phyloP scores from a whole-genome alignment of 495 filamentous ascomycete genomes.

The Thermothielavioides terrestris region DNA sequence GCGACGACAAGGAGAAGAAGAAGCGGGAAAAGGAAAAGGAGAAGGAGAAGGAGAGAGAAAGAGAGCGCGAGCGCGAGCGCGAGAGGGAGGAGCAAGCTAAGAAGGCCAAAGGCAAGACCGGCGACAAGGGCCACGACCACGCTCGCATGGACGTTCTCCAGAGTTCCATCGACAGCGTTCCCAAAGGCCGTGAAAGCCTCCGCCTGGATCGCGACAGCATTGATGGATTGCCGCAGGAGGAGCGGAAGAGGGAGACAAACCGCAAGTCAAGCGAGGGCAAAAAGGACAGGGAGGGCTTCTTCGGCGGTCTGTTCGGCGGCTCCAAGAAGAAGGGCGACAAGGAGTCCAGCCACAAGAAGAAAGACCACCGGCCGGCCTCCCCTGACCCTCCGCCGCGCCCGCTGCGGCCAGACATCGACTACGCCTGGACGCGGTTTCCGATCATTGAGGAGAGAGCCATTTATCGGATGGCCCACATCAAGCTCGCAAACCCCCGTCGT shows the following conservation, averaged over 20 bases:
- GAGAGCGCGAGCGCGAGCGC: conserved; percentile 43
- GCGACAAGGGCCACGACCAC: conserved; percentile 59
- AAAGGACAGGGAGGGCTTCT: conserved; percentile 77
- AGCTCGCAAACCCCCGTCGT: conserved; percentile 90
- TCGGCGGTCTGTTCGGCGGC: conserved; percentile 85
- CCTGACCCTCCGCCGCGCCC: conserved; percentile 67
- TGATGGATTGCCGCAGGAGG: conserved; percentile 67
- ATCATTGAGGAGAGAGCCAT: conserved; percentile 96
- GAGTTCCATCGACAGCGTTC: conserved; percentile 59
- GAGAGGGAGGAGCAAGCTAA: conserved; percentile 48
- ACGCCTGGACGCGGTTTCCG: conserved; percentile 90
- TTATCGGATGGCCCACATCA: conserved; percentile 97
- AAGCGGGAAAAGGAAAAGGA: conserved; percentile 52
- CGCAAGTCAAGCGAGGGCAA: conserved; percentile 70
- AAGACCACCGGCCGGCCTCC: conserved; percentile 62
- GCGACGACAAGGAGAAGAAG: conserved; percentile 37
- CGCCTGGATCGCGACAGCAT: conserved; percentile 68
- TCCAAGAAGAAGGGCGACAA: conserved; percentile 66
- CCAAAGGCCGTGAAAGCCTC: conserved; percentile 72
- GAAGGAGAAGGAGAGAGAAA: conserved; percentile 47
- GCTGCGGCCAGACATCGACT: conserved; percentile 80
- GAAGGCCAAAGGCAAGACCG: conserved; percentile 46
- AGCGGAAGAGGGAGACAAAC: conserved; percentile 70
- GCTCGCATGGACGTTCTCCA: conserved; percentile 75
- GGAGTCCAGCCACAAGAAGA: conserved; percentile 59